These are phyloP conservation scores for Mortierella sp. DNA, from an alignment of 371 early-diverging fungal species.

Conservation along the genomic window DNA sequence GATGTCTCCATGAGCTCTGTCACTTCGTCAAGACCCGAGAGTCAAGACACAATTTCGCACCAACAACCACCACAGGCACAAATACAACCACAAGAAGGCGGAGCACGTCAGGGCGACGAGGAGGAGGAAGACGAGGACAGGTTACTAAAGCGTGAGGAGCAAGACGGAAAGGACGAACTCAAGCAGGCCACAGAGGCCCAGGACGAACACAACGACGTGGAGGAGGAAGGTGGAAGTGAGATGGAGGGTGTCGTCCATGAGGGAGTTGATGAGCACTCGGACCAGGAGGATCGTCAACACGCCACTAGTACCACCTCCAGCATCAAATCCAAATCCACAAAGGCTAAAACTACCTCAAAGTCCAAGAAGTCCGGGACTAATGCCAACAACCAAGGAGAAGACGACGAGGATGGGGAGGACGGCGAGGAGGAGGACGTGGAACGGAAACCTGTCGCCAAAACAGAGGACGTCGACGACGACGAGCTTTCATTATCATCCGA, in stretches of 20 bases:
- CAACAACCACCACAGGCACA: neutral
- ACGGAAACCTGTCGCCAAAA: neutral
- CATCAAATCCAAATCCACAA: neutral
- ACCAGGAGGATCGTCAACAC: neutral
- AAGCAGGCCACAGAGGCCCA: neutral
- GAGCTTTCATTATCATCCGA: conserved; percentile 38
- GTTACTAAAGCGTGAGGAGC: neutral
- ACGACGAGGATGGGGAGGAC: conserved; percentile 5
- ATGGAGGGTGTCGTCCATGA: conserved; percentile 6
- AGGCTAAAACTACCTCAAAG: neutral
- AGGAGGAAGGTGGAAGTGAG: neutral
- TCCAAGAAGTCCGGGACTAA: neutral
- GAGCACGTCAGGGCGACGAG: neutral
- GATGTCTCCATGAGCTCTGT: neutral
- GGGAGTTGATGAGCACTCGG: neutral
- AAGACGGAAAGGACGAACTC: neutral
- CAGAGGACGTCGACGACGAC: neutral
- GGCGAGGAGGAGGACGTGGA: conserved; percentile 1
- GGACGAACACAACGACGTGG: neutral
- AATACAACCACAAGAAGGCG: too few relatives aligned
- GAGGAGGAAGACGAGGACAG: neutral
- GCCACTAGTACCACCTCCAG: neutral
- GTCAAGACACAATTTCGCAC: conserved; percentile 33
- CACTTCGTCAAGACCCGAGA: conserved; percentile 21
- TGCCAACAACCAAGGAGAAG: neutral